Conservation (phyloP, 2,329 filamentous ascomycete genomes). For the Helotiales sp. region DNA sequence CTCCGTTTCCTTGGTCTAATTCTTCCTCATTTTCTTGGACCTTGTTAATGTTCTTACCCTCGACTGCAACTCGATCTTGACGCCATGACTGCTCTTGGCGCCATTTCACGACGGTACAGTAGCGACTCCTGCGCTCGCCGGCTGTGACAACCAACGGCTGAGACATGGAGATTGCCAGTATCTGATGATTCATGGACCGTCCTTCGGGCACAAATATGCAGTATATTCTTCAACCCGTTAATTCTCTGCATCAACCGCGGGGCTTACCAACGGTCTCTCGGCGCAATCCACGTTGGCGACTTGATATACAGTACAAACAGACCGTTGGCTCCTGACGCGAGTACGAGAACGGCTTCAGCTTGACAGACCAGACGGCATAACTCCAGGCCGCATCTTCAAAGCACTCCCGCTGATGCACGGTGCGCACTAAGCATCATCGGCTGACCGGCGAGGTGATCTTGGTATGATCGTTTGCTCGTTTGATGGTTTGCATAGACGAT, state of each 20-base stretch:
- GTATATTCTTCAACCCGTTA: not conserved
- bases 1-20: too few species aligned
- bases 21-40: too few species aligned
- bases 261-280: not conserved
- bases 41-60: too few species aligned
- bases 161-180: too few species aligned
- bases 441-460: slow-evolving; percentile 6
- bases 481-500: slow-evolving; percentile 9
- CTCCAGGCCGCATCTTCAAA: not conserved
- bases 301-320: not conserved
- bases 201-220: not conserved
- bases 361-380: too few species aligned
- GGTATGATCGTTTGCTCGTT: slow-evolving; percentile 8
- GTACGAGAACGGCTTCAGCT: not conserved
- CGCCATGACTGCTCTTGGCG: too few species aligned
- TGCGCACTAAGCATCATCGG: not conserved
- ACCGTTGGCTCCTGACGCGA: not conserved
- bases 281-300: not conserved
- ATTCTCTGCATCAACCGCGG: not conserved
- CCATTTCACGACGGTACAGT: too few species aligned
- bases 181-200: not conserved
- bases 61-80: too few species aligned
- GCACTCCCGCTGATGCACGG: not conserved
- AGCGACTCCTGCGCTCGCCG: too few species aligned
- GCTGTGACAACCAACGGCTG: too few species aligned